These are phyloP conservation scores for Neurospora sp. DNA, from an alignment of 495 filamentous ascomycete species.

Conservation along the genomic window DNA sequence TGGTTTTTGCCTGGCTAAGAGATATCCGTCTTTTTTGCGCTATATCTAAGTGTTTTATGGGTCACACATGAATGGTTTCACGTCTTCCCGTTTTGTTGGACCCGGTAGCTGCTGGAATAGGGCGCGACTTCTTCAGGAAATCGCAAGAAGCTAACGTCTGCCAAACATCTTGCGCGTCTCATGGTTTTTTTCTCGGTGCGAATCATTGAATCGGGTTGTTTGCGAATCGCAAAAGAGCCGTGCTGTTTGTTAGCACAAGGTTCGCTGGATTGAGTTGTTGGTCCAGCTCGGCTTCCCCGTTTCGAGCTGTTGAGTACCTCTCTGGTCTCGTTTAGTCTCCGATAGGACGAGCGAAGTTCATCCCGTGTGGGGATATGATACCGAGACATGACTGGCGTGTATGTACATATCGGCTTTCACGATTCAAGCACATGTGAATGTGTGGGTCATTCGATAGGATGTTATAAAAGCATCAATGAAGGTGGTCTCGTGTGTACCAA, in stretches of 20 bases:
- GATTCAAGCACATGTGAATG: not conserved
- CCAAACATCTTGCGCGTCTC: constrained; percentile 2
- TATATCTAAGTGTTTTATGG: constrained; percentile 10
- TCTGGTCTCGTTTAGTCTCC: not conserved
- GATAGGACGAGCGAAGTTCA: not conserved
- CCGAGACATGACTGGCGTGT: not conserved
- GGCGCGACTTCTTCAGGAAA: constrained; percentile 8
- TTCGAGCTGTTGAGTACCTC: not conserved
- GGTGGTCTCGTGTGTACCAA: not conserved
- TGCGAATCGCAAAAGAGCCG: not conserved
- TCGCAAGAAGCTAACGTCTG: constrained; percentile 22
- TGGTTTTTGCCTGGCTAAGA: constrained; percentile 9
- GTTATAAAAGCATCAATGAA: not conserved
- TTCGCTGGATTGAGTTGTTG: not conserved
- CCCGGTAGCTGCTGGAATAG: constrained; percentile 7
- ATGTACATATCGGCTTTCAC: not conserved
- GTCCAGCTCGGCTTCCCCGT: not conserved
- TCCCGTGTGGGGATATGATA: not conserved
- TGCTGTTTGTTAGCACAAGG: not conserved
- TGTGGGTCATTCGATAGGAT: not conserved
- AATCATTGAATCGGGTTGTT: not conserved
- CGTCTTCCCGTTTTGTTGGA: not conserved
- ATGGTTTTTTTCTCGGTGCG: not conserved
- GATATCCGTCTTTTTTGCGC: constrained; percentile 19
- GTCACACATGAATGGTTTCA: not conserved